A percentile compares a stretch with the other conserved stretches of the same genome.
These are phyloP conservation scores for Ophiostoma triangulosporum DNA, from an alignment of 2,329 filamentous ascomycete species.

Conservation along the genomic window DNA sequence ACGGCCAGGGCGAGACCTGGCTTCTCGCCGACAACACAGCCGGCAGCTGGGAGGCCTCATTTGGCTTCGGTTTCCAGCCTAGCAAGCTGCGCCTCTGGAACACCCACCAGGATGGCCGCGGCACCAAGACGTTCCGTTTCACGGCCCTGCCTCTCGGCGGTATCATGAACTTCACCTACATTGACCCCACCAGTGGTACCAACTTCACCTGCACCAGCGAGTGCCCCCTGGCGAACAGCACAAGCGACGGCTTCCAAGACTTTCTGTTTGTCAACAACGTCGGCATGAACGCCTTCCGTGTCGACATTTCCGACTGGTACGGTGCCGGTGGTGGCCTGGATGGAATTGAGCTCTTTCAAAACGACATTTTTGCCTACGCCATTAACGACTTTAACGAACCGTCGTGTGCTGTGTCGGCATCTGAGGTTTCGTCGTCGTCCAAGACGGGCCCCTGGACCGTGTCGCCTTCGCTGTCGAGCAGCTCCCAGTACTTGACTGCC, in stretches of 20 bases:
- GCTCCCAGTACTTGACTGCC: conserved; percentile 64
- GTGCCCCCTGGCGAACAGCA: conserved; percentile 70
- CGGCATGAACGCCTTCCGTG: conserved; percentile 74
- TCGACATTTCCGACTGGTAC: conserved; percentile 81
- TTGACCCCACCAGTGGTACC: conserved; percentile 56
- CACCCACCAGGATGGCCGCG: conserved; percentile 67
- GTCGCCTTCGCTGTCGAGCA: conserved; percentile 53
- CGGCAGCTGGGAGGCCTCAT: conserved; percentile 73
- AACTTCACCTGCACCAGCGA: conserved; percentile 62
- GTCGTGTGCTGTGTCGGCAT: conserved; percentile 52
- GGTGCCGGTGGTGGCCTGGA: conserved; percentile 72
- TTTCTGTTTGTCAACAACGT: conserved; percentile 82
- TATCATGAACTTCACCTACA: conserved; percentile 92
- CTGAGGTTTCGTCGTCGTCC: conserved; percentile 48
- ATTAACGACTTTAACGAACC: conserved; percentile 83
- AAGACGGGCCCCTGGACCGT: conserved; percentile 61
- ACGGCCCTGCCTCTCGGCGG: conserved; percentile 75
- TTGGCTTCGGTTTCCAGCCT: conserved; percentile 73
- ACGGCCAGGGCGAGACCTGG: conserved; percentile 69
- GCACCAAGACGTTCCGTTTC: conserved; percentile 79
- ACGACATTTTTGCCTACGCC: conserved; percentile 76
- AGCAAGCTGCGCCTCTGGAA: conserved; percentile 83
- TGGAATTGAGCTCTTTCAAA: conserved; percentile 75
- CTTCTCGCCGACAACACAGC: conserved; percentile 59
- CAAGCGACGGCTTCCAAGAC: conserved; percentile 59